Base-by-base conservation (phyloP, 2,329 filamentous ascomycete species). In the Aschersonia sp. region DNA sequence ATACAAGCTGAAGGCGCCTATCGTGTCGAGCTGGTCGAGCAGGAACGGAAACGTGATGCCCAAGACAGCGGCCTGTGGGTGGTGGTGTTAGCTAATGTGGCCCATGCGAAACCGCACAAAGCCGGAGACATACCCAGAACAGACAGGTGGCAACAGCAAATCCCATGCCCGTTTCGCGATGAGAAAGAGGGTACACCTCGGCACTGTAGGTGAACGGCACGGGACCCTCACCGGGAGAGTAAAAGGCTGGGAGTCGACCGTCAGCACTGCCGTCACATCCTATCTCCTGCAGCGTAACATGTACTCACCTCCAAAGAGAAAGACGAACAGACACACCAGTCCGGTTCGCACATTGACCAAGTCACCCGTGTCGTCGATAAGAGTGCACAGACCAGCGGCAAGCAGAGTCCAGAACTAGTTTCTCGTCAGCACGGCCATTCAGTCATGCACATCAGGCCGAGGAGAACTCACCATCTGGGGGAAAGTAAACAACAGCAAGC, bases 121-220 rank as follows among this genome's bases (percentile, higher is more conserved):
- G 22, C 22, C 22, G 29, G 10, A 32, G 2, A 44, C 52, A 44
- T 51, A 55, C 54, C 63, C 72, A 76, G 62, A 73, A 75, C 51
- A 75, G 68, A 55, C 74, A 77, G 1, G 76, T 79, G 2, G 77
- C 75, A 1, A 81, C 78, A 5, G 76, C 76, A 63, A 73, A 79
- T 0, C 68, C 69, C 79, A 83, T 82, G 37, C 78, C 79, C 5
- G 79, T 69, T 58, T 81, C 78, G 51, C 78, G 67, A 58, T 81
- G 77, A 2, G 74, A 77, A 0, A 82, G 70, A 1, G 79, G 79
- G 59, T 79, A 82, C 10, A 80, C 76, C 56, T 82, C 79, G 4
- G 79, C 76, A 0, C 68, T 72, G 65, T 81, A 81, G 14, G 73
- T 72, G 59, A 79, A 81, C 0, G 77, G 77, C 0, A 81, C 77